Conservation (phyloP, 2,329 filamentous ascomycete genomes). For the Karstenula rhodostoma region DNA sequence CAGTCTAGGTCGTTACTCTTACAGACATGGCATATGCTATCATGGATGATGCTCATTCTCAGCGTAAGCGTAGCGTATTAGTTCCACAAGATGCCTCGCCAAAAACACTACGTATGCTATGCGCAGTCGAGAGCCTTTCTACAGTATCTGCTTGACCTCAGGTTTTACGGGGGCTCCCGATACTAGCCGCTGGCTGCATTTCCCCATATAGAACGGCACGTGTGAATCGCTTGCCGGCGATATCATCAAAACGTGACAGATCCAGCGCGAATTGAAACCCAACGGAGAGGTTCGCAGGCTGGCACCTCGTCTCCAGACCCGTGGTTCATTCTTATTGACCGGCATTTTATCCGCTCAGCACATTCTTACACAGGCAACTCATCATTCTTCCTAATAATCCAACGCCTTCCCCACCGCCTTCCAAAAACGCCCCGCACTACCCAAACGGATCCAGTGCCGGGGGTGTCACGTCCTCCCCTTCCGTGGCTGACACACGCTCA, state of each 20-base stretch:
- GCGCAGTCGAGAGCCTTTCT: not conserved
- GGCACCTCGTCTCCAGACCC: not conserved
- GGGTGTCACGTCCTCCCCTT: not conserved
- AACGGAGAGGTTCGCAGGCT: not conserved
- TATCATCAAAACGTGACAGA: not conserved
- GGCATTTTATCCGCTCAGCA: not conserved
- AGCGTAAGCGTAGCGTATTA: not conserved
- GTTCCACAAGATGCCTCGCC: not conserved
- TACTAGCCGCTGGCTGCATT: not conserved
- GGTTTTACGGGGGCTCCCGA: not conserved
- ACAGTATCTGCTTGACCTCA: not conserved
- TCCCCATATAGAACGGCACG: not conserved
- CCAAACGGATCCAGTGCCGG: not conserved
- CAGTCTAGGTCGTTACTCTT: not conserved
- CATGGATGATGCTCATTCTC: not conserved
- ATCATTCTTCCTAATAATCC: not conserved
- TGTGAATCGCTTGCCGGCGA: not conserved
- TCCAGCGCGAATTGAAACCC: not conserved
- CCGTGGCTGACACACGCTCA: not conserved
- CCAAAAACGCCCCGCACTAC: not conserved
- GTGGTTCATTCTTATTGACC: not conserved
- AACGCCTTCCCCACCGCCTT: not conserved
- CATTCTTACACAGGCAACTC: not conserved
- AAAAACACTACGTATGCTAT: not conserved
- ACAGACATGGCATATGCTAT: not conserved